These are phyloP conservation scores for Hirschfeldia incana DNA, from an alignment of 345 rosid species.

Conservation along the genomic window DNA sequence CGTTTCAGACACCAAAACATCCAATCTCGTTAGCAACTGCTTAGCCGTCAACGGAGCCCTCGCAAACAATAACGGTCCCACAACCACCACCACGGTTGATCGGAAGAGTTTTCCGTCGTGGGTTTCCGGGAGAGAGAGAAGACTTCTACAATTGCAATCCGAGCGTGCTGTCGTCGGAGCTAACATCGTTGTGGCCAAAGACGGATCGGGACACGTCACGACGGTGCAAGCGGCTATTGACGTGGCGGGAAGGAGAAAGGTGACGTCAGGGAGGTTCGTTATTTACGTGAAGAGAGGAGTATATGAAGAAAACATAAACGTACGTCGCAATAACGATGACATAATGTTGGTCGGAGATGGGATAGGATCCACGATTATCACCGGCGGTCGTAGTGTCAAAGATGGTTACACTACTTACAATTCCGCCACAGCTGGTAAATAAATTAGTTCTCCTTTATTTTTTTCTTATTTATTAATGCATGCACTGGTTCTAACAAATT, in stretches of 20 bases:
- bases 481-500: conserved; percentile 29
- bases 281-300: conserved; percentile 76
- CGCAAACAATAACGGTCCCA: background rate
- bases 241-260: conserved; percentile 58
- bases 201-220: conserved; percentile 59
- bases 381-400: conserved; percentile 60
- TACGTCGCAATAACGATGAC: conserved; percentile 53
- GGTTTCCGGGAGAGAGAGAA: conserved; percentile 46
- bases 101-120: conserved; percentile 45
- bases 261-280: conserved; percentile 48
- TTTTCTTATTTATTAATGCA: conserved; percentile 1
- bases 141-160: conserved; percentile 40
- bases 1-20: conserved; percentile 44
- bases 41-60: conserved; percentile 58
- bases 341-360: conserved; percentile 82
- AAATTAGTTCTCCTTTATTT: background rate
- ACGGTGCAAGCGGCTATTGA: conserved; percentile 65
- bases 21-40: conserved; percentile 55
- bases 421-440: conserved; percentile 84
- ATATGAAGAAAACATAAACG: conserved; percentile 67
- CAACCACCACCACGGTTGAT: background rate
- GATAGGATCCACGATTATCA: conserved; percentile 58
- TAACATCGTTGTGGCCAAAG: conserved; percentile 58
- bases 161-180: conserved; percentile 32
- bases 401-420: conserved; percentile 86